Evolutionary conservation across 2,329 filamentous ascomycete species (phyloP).

Genomic region (Claviceps cyperi): DNA sequence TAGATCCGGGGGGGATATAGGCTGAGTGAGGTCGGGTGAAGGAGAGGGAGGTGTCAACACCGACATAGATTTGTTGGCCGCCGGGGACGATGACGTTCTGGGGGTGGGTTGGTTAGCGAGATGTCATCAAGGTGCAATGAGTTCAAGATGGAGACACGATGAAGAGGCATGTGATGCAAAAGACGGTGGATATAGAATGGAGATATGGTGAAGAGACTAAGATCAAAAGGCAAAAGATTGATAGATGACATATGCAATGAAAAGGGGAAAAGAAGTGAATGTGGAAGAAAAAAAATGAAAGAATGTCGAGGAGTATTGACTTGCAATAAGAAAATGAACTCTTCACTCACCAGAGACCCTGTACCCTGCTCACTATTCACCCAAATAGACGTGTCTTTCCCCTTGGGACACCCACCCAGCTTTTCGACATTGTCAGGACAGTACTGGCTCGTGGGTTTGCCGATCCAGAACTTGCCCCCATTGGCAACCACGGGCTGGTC

Average conservation of each 20-base stretch:
- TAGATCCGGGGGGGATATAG: not conserved
- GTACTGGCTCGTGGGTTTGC: not conserved
- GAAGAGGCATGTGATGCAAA: too few species aligned
- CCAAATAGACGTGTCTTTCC: not conserved
- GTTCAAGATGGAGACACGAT: too few species aligned
- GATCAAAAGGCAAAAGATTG: too few species aligned
- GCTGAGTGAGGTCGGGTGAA: not conserved
- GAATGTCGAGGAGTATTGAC: too few species aligned
- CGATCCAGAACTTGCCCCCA: not conserved
- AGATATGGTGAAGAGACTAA: too few species aligned
- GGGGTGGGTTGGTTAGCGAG: conserved; percentile 6
- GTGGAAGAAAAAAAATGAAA: too few species aligned
- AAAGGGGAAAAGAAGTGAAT: not conserved
- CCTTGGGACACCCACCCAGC: not conserved
- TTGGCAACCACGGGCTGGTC: not conserved
- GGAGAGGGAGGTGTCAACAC: not conserved
- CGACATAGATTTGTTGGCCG: not conserved
- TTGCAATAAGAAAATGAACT: too few species aligned
- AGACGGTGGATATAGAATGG: too few species aligned
- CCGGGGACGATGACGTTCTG: conserved; percentile 5
- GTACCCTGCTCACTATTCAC: not conserved
- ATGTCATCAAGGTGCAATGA: too few species aligned
- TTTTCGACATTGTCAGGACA: not conserved
- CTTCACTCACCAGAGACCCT: not conserved
- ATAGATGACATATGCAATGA: not conserved